These are phyloP conservation scores for Aethionema arabicum DNA, from an alignment of 345 rosid genomes.

Conservation along the genomic window DNA sequence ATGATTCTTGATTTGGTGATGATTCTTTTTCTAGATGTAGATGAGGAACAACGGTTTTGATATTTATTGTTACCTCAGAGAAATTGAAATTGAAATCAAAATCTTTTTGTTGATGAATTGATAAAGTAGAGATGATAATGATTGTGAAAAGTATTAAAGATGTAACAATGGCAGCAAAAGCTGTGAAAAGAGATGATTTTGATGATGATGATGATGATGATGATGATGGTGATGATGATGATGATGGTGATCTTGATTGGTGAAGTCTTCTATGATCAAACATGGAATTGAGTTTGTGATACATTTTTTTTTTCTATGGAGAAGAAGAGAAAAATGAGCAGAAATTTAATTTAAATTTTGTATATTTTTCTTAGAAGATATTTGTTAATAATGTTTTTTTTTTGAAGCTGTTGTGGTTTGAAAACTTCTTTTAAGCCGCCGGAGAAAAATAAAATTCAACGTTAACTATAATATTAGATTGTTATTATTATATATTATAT, in stretches of 20 bases:
- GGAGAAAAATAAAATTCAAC: constrained; percentile 20
- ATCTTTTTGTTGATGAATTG: not conserved
- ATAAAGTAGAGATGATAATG: constrained; percentile 25
- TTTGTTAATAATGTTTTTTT: not conserved
- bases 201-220: not conserved
- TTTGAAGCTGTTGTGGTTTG: constrained; percentile 32
- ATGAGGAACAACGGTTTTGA: constrained; percentile 29
- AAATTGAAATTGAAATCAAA: not conserved
- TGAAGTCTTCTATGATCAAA: constrained; percentile 25
- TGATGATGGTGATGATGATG: too few species aligned
- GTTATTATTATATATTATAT: not conserved
- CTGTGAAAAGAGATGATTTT: constrained; percentile 18
- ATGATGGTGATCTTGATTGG: constrained; percentile 26
- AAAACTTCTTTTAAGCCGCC: constrained; percentile 26
- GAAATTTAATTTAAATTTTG: constrained; percentile 1
- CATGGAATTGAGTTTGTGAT: constrained; percentile 26
- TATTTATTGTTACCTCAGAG: constrained; percentile 28
- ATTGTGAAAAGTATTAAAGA: constrained; percentile 45
- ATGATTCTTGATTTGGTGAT: not conserved
- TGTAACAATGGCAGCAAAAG: constrained; percentile 33
- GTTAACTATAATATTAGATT: constrained; percentile 3
- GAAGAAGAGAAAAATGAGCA: not conserved
- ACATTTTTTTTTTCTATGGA: constrained; percentile 13
- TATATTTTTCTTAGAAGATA: constrained; percentile 10
- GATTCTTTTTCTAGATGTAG: constrained; percentile 33